phyloP scores from a whole-genome alignment of 2,329 filamentous ascomycete genomes.

The Calonectria leucothoes region DNA sequence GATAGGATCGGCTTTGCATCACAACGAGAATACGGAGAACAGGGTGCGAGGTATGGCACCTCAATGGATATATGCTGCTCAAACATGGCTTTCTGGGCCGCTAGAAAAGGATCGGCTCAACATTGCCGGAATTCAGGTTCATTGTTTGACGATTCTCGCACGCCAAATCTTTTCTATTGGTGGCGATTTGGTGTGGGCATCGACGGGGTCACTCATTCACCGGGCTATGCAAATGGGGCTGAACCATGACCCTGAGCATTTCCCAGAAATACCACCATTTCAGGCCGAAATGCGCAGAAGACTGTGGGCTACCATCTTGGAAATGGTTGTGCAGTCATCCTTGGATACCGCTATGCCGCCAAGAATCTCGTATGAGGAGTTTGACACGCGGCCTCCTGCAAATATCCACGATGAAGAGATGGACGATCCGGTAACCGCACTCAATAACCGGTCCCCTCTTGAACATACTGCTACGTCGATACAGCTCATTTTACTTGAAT shows the following conservation, averaged over 20 bases:
- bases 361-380: constrained; percentile 53
- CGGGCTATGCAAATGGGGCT: constrained; percentile 59
- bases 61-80: constrained; percentile 54
- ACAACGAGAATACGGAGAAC: constrained; percentile 35
- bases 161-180: constrained; percentile 56
- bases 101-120: constrained; percentile 48
- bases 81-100: constrained; percentile 55
- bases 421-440: not conserved
- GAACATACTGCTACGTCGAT: constrained; percentile 46
- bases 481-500: constrained; percentile 50
- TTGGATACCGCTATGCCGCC: constrained; percentile 54
- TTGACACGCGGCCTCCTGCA: constrained; percentile 50
- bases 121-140: constrained; percentile 51
- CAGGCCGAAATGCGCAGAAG: constrained; percentile 54
- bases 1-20: constrained; percentile 51
- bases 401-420: constrained; percentile 45
- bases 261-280: constrained; percentile 48
- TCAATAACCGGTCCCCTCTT: not conserved
- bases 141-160: constrained; percentile 52
- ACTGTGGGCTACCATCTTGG: constrained; percentile 57
- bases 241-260: constrained; percentile 55
- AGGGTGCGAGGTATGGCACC: constrained; percentile 41
- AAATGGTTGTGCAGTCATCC: constrained; percentile 51
- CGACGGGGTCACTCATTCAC: constrained; percentile 53
- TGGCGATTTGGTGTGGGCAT: constrained; percentile 55